A percentile compares a stretch with the other conserved stretches of the same genome.
phyloP scores from a whole-genome alignment of 345 rosid genomes.

The Syzygium oleosum region DNA sequence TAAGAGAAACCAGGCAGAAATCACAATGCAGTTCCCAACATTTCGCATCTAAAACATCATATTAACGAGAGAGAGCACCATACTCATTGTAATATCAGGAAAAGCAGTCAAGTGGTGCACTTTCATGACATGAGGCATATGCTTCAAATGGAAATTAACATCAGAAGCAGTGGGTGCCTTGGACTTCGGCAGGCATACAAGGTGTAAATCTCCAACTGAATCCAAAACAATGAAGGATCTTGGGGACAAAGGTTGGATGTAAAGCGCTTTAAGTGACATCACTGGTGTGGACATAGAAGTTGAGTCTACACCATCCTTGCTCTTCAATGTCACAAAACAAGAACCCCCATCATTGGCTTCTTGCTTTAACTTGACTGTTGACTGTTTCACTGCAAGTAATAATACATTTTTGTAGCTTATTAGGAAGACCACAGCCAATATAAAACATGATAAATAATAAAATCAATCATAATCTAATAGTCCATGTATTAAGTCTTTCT shows the following conservation, averaged over 20 bases:
- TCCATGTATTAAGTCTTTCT: background rate
- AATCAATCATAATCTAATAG: background rate
- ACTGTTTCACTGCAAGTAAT: conserved; percentile 46
- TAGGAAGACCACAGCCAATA: background rate
- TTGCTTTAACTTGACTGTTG: conserved; percentile 35
- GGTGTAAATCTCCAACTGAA: conserved; percentile 47
- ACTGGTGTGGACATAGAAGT: conserved; percentile 15
- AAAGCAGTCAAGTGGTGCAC: conserved; percentile 61
- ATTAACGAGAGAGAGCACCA: conserved; percentile 8
- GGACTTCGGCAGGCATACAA: conserved; percentile 32
- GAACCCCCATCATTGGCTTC: conserved; percentile 29
- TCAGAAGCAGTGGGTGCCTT: conserved; percentile 23
- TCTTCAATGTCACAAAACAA: conserved; percentile 39
- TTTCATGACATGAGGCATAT: conserved; percentile 45
- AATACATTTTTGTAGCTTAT: conserved; percentile 7
- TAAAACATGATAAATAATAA: background rate
- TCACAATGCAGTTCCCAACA: background rate
- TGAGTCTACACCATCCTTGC: conserved; percentile 12
- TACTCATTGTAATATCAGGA: conserved; percentile 61
- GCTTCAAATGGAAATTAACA: conserved; percentile 33
- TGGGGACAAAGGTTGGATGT: conserved; percentile 47
- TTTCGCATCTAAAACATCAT: background rate
- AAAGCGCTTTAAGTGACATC: conserved; percentile 35
- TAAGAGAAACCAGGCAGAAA: background rate
- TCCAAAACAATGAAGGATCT: conserved; percentile 54